A percentile compares a stretch with the other conserved stretches of the same genome.
These are phyloP conservation scores for Serendipita sp. DNA, from an alignment of 768 basidiomycete species.

Conservation along the genomic window DNA sequence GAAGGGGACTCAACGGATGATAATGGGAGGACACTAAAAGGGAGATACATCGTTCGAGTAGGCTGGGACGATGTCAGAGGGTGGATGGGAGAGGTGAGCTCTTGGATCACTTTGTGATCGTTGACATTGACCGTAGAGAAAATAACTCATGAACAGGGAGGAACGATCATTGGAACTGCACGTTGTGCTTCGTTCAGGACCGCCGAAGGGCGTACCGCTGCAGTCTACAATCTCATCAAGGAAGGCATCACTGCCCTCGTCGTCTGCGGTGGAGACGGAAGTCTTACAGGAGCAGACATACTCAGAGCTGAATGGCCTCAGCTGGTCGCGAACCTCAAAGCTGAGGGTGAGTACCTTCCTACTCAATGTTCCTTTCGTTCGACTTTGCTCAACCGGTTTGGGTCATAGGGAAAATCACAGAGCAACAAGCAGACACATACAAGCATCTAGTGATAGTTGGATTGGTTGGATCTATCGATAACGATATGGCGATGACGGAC, in stretches of 20 bases:
- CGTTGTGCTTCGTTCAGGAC: conserved; percentile 75
- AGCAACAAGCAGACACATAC: conserved; percentile 52
- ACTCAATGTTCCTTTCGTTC: neutral
- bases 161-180: conserved; percentile 92
- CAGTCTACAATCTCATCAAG: conserved; percentile 81
- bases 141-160: conserved; percentile 40
- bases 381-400: neutral
- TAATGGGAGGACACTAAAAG: conserved; percentile 61
- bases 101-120: neutral
- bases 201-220: conserved; percentile 71
- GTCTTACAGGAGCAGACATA: conserved; percentile 87
- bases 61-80: conserved; percentile 98
- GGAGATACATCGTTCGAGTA: conserved; percentile 83
- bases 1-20: conserved; percentile 38
- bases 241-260: conserved; percentile 96
- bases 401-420: conserved; percentile 52
- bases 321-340: conserved; percentile 56
- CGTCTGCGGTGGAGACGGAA: conserved; percentile 96
- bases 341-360: conserved; percentile 28
- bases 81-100: conserved; percentile 76
- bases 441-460: conserved; percentile 89
- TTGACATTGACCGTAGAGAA: neutral
- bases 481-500: conserved; percentile 97
- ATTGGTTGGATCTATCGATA: conserved; percentile 98
- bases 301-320: conserved; percentile 89